These are phyloP conservation scores for Podospora conica DNA, from an alignment of 495 filamentous ascomycete genomes.

Conservation along the genomic window DNA sequence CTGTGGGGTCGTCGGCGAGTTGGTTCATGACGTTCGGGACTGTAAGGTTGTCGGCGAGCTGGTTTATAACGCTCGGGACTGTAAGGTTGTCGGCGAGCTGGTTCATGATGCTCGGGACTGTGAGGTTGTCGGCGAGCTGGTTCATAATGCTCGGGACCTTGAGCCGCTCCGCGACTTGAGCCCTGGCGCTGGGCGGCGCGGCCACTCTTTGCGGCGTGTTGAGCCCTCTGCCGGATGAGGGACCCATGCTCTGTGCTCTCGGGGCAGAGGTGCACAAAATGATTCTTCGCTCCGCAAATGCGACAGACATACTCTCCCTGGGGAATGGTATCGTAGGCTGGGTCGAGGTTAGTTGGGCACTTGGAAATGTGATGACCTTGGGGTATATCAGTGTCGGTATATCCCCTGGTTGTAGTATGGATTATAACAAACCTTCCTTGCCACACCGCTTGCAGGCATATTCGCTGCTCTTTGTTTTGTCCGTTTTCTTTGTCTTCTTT, in stretches of 20 bases:
- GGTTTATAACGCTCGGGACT: neutral
- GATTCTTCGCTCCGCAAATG: slow-evolving; percentile 25
- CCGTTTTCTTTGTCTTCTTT: no score
- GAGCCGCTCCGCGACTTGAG: neutral
- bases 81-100: neutral
- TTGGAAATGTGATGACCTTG: slow-evolving; percentile 35
- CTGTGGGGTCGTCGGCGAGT: neutral
- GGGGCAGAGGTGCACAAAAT: slow-evolving; percentile 33
- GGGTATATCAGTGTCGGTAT: neutral
- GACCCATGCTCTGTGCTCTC: slow-evolving; percentile 15
- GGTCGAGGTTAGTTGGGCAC: slow-evolving; percentile 40
- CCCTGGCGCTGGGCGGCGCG: neutral
- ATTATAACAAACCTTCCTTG: neutral
- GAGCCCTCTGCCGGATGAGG: neutral
- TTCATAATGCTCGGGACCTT: neutral
- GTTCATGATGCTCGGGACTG: neutral
- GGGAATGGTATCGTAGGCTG: slow-evolving; percentile 27
- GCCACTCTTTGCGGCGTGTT: neutral
- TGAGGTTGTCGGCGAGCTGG: neutral
- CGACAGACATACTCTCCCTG: slow-evolving; percentile 28
- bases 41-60: neutral
- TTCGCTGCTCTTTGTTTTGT: no score
- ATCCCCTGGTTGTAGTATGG: neutral
- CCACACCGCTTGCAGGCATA: neutral
- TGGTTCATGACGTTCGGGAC: neutral